These are phyloP conservation scores for Paramecium bursaria DNA, from an alignment of 73 alveolate species.

Conservation along the genomic window DNA sequence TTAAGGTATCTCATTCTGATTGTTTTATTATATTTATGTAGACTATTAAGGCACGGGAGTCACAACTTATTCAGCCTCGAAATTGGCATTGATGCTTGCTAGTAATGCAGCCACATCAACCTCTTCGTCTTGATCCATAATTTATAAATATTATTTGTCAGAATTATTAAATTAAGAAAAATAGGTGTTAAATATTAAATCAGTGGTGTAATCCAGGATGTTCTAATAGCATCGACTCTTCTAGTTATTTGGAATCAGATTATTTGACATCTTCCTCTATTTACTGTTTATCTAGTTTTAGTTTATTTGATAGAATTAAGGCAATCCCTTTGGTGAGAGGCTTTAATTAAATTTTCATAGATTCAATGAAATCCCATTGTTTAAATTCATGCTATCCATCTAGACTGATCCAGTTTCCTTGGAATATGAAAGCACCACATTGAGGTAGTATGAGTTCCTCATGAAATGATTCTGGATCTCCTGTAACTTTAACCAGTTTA, in stretches of 20 bases:
- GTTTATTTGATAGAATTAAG: not conserved
- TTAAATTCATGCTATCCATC: not conserved
- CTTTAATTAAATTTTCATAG: not conserved
- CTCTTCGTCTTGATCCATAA: slow-evolving; percentile 7
- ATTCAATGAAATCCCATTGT: not conserved
- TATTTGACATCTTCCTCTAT: not conserved
- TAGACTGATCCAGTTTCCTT: not conserved
- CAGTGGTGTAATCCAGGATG: not conserved
- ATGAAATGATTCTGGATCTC: not conserved
- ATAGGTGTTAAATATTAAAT: too few species aligned
- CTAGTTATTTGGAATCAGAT: not conserved
- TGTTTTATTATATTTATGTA: too few species aligned
- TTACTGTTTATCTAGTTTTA: not conserved
- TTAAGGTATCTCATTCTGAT: not conserved
- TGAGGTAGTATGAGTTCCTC: not conserved
- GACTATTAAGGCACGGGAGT: not conserved
- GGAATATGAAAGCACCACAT: not conserved
- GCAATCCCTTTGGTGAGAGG: not conserved
- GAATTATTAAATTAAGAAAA: too few species aligned
- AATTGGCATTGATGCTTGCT: slow-evolving; percentile 49
- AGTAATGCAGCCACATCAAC: slow-evolving; percentile 34
- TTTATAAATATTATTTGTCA: too few species aligned
- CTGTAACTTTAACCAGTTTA: not conserved
- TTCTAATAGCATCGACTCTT: not conserved
- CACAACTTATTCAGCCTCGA: slow-evolving; percentile 5